phyloP scores from a whole-genome alignment of 176 grass and related monocot genomes.

The Thalia dealbata region DNA sequence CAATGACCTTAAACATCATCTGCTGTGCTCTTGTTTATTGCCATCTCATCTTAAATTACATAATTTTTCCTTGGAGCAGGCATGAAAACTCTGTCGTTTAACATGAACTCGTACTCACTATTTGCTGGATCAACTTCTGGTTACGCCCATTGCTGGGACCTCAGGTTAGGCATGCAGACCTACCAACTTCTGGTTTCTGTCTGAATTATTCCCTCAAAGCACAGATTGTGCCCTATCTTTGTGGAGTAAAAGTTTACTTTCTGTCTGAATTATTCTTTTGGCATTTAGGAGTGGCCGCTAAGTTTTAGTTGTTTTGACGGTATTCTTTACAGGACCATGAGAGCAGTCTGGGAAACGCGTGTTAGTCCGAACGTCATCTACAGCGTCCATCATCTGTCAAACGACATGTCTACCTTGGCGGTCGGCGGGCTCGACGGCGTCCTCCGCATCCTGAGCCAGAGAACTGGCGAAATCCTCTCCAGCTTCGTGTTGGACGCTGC shows the following conservation, averaged over 20 bases:
- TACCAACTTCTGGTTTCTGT: too few relatives aligned
- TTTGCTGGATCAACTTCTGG: constrained; percentile 82
- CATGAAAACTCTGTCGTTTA: constrained; percentile 60
- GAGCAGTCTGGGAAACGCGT: constrained; percentile 73
- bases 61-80: constrained; percentile 31
- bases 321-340: constrained; percentile 51
- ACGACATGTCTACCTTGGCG: constrained; percentile 41
- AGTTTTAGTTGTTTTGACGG: neutral
- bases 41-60: neutral
- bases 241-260: neutral
- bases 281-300: neutral
- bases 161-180: constrained; percentile 43
- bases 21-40: neutral
- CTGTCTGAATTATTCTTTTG: neutral
- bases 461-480: constrained; percentile 40
- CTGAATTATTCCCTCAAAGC: too few relatives aligned
- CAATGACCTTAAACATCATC: neutral
- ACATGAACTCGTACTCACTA: constrained; percentile 36
- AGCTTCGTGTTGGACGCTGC: constrained; percentile 31
- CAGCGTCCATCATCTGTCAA: constrained; percentile 42
- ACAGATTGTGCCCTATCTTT: neutral
- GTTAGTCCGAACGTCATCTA: constrained; percentile 93
- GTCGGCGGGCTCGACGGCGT: constrained; percentile 72
- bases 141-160: constrained; percentile 93
- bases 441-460: constrained; percentile 67